Percentiles rank a stretch among this genome's conserved stretches.
phyloP scores from a whole-genome alignment of 305 asterid species.

The Withania somnifera region DNA sequence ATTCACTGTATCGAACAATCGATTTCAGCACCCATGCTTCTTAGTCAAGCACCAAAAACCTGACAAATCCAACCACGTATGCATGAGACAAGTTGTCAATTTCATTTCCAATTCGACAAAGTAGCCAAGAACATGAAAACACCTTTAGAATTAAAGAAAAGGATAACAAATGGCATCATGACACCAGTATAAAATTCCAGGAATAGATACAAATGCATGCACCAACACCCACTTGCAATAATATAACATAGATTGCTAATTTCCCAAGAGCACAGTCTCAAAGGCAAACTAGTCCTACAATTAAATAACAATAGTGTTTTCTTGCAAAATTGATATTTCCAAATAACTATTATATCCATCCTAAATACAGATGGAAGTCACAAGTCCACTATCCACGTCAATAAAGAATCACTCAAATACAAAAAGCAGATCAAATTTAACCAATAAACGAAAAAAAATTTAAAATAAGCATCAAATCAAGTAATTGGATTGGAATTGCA shows the following conservation, averaged over 20 bases:
- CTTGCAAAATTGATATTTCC: background rate
- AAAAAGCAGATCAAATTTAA: background rate
- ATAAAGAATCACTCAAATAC: background rate
- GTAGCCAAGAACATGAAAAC: background rate
- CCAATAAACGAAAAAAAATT: too few species aligned
- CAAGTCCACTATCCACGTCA: background rate
- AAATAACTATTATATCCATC: background rate
- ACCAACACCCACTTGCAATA: conserved; percentile 3
- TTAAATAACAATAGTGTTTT: background rate
- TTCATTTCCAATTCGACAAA: background rate
- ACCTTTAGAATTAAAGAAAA: background rate
- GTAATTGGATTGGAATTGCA: too few species aligned
- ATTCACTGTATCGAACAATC: background rate
- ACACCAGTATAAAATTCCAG: background rate
- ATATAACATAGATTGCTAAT: background rate
- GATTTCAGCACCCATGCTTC: background rate
- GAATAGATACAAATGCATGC: conserved; percentile 1
- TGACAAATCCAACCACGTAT: background rate
- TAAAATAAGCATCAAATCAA: background rate
- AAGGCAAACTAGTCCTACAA: background rate
- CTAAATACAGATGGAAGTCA: background rate
- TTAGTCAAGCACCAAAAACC: background rate
- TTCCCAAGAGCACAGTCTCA: background rate
- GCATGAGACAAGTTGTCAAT: background rate
- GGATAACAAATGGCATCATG: background rate